Evolutionary conservation across 2,329 filamentous ascomycete genomes (phyloP), one percentile per base, ranked within the genome.

Genomic region (Epichloe amarillans): DNA sequence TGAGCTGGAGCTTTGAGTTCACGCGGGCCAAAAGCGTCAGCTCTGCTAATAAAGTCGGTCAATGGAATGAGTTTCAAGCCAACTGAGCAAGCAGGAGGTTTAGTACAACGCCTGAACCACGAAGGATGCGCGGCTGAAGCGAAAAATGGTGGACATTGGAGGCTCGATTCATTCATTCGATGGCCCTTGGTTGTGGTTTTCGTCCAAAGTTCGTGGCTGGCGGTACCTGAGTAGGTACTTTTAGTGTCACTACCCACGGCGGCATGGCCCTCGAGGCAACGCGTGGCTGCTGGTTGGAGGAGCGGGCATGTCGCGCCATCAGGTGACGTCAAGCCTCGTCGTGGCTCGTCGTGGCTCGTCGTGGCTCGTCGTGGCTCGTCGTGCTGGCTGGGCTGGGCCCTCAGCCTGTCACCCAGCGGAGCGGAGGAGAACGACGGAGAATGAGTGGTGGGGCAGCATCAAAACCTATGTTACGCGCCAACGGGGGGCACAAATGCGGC

Each of bases 281-380:
- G 30, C 43, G 26, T 36, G 30, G 26, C 7, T 30, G 26, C 8
- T 10, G 42, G 23, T 44, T 33, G 21, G 42, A 30, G 43, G n/a
- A 35, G 30, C 43, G 43, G 14, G 21, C 14, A 19, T 33, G 48
- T 39, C 48, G 48, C 48, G 48, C 10, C 35, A 50, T 50, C 48
- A 50, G 41, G 48, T 50, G 48, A 50, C 48, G 38, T 42, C 14
- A 14, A 35, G 44, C 44, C 19, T 21, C 8, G 11, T 26, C 23
- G 23, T 26, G 23, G 3, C 19, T 21, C 19, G 19, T 21, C 19
- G 19, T 21, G 19, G 3, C 19, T 21, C 19, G 19, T 21, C 19
- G 19, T 21, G 19, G n/a, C 19, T 21, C 8, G 11, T 26, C 23
- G 23, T 26, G 23, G 3, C 19, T 21, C 19, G 19, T 21, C 19